phyloP scores from a whole-genome alignment of 2,329 filamentous ascomycete genomes.

The Magnaporthales sp. region DNA sequence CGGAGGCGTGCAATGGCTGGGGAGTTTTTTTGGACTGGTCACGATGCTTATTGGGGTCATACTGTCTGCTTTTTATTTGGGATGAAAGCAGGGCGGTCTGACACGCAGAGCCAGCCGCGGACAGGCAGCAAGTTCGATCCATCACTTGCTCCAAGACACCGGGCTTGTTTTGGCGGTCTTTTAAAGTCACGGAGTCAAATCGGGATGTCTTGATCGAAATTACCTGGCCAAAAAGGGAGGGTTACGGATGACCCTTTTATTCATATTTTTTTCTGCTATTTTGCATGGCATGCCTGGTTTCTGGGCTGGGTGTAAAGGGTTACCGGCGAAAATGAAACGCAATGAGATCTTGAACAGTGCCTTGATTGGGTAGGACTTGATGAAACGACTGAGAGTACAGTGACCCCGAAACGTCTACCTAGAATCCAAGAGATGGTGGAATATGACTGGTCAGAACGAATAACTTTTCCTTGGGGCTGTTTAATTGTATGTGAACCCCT shows the following conservation, averaged over 20 bases:
- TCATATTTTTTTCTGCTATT: conserved; percentile 32
- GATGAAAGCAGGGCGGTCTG: conserved; percentile 6
- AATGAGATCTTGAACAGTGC: not conserved
- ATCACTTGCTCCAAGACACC: not conserved
- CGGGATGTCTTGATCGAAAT: conserved; percentile 3
- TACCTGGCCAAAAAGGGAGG: conserved; percentile 8
- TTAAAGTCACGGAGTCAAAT: conserved; percentile 22
- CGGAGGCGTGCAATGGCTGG: conserved; percentile 7
- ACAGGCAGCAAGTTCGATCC: conserved; percentile 5
- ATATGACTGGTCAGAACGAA: not conserved
- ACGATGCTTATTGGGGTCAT: conserved; percentile 13
- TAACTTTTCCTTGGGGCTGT: too few species aligned
- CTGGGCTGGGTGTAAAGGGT: conserved; percentile 38
- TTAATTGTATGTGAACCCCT: too few species aligned
- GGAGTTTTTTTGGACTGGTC: conserved; percentile 16
- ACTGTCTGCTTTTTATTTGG: conserved; percentile 6
- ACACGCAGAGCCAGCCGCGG: conserved; percentile 8
- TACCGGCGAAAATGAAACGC: conserved; percentile 34
- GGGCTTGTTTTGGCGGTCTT: conserved; percentile 2
- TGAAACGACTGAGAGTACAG: not conserved
- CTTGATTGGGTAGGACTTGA: not conserved
- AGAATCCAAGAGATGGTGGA: not conserved
- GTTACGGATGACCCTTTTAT: conserved; percentile 21
- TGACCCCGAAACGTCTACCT: not conserved
- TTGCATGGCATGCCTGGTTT: conserved; percentile 35